Conservation (phyloP, 345 rosid species). For the Aurinia saxatilis region DNA sequence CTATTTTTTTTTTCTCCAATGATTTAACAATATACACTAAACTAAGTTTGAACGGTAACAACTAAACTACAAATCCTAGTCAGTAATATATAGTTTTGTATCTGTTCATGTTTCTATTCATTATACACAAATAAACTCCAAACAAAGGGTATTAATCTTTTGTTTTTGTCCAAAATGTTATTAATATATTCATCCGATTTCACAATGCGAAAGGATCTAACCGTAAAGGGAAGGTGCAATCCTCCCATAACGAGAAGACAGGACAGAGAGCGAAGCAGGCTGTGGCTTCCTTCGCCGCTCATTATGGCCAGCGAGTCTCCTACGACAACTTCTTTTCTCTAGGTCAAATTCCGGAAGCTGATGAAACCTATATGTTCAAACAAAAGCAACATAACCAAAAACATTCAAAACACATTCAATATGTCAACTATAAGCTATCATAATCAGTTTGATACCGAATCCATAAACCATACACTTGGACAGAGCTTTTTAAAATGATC, state of each 20-base stretch:
- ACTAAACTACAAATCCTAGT: too few relatives aligned
- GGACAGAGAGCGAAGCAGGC: conserved; percentile 42
- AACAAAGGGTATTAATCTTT: too few relatives aligned
- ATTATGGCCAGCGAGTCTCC: conserved; percentile 91
- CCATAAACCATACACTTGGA: background rate
- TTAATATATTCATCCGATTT: too few relatives aligned
- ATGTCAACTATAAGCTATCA: conserved; percentile 3
- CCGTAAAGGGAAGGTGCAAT: conserved; percentile 52
- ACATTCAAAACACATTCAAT: background rate
- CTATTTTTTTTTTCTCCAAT: too few relatives aligned
- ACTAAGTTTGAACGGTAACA: too few relatives aligned
- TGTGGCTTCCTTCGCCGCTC: conserved; percentile 95
- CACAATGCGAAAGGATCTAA: conserved; percentile 15
- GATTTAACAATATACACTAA: too few relatives aligned
- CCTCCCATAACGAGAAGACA: conserved; percentile 46
- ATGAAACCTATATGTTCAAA: conserved; percentile 59
- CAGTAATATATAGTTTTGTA: too few relatives aligned
- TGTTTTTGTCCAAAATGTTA: too few relatives aligned
- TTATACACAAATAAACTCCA: too few relatives aligned
- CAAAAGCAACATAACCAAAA: conserved; percentile 11
- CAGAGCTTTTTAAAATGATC: conserved; percentile 3
- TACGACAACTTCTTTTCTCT: conserved; percentile 91
- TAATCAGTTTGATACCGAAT: conserved; percentile 1
- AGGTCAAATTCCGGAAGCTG: conserved; percentile 90
- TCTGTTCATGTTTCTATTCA: too few relatives aligned